Base-by-base conservation (phyloP, 1,284 basidiomycete species). In the Heliocybe sulcata region DNA sequence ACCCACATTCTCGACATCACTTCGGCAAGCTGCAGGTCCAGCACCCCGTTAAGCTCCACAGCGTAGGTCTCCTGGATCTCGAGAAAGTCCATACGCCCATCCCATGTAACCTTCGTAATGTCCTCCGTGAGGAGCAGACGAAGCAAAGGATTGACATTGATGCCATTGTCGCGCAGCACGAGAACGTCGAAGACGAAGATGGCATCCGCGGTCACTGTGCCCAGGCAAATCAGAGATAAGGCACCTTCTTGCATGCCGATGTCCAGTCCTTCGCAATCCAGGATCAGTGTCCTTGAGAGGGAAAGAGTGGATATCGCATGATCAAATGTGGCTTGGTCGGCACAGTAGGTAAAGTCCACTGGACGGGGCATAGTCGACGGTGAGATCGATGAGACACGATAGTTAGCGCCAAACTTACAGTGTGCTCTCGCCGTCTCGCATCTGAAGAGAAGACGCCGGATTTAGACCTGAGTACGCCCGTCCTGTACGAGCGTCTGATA, bases 21-120 rank as follows among this genome's bases (percentile, higher is more conserved):
- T 55, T 73, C 72, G 2, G 63, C 74, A n/a, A 77, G 63, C 55
- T 77, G 76, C 35, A 77, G 65, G 54, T 77, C 75, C 16, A 77
- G 59, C 4, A 74, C 66, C 20, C 65, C 64, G 12, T 65, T 63
- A 26, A 76, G 61, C 0, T 47, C 25, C 9, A 72, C 61, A 1
- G 65, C 68, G 33, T 69, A 71, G 1, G 60, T 57, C 11, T 61
- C 55, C 2, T 35, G 60, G 1, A 77, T 64, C 59, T 77, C 75
- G 27, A 72, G 59, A 59, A 61, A 73, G 59, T 77, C 75, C 63
- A 72, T 69, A 1, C 74, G 67, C 16, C 74, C 76, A 57, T 77
- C 75, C 75, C 75, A 77, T 54, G 74, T 72, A 55, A 77, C 57
- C 62, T 77, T 77, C 26, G 66, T 62, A 45, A 74, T 59, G 1